Evolutionary conservation across 257 asterid genomes (phyloP).

Genomic region (Solanum paucissectum): DNA sequence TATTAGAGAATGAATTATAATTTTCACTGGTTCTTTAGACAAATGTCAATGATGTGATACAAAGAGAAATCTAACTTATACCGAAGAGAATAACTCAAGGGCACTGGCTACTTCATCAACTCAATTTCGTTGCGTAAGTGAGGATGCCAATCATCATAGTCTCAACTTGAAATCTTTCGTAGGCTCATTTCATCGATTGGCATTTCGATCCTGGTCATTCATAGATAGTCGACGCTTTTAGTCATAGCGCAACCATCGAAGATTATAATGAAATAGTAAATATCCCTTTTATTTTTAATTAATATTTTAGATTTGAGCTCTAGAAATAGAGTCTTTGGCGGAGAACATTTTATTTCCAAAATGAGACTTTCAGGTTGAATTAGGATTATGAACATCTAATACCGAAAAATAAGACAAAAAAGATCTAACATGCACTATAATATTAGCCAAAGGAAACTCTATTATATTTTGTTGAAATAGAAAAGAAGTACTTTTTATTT

Average conservation of each 20-base stretch:
- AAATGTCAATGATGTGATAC: neutral
- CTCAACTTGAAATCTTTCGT: too few species aligned
- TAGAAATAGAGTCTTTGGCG: too few species aligned
- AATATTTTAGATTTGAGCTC: neutral
- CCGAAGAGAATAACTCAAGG: too few species aligned
- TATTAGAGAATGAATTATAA: too few species aligned
- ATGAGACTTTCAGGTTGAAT: neutral
- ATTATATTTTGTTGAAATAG: neutral
- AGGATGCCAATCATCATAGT: too few species aligned
- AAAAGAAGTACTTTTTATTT: neutral
- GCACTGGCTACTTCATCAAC: too few species aligned
- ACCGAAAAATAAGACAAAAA: neutral
- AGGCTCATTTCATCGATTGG: too few species aligned
- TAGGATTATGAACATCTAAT: neutral
- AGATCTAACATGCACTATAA: neutral
- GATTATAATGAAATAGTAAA: neutral
- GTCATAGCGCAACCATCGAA: neutral
- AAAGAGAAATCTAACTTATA: neutral
- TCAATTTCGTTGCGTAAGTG: too few species aligned
- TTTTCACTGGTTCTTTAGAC: neutral
- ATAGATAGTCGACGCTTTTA: too few species aligned
- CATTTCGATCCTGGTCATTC: too few species aligned
- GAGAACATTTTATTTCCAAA: neutral
- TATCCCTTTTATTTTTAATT: accelerated
- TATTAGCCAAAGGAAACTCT: neutral